Percentiles rank a stretch among this genome's conserved stretches.
phyloP scores from a whole-genome alignment of 306 rosid species.

The Psophocarpus tetragonolobus region DNA sequence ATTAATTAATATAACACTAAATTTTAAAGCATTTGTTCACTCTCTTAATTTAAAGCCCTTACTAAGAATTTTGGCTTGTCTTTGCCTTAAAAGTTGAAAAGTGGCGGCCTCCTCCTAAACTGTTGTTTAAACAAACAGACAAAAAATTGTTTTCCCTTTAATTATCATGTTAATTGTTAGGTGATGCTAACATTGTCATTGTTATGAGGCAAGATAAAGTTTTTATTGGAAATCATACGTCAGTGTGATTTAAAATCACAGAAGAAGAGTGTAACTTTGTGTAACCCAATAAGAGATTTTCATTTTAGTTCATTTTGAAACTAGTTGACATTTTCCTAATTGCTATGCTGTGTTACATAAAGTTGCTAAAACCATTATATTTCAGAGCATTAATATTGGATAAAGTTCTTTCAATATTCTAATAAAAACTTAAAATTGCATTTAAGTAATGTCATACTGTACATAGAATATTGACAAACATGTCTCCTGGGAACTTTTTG shows the following conservation, averaged over 20 bases:
- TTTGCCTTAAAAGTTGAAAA: conserved; percentile 14
- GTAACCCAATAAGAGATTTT: too few species aligned
- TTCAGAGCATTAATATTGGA: not conserved
- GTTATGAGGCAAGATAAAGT: too few species aligned
- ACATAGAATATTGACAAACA: not conserved
- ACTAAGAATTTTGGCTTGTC: not conserved
- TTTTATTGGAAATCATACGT: too few species aligned
- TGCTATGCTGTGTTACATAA: too few species aligned
- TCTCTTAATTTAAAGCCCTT: not conserved
- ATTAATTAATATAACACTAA: not conserved
- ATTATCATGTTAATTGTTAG: not conserved
- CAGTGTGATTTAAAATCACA: too few species aligned
- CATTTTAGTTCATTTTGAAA: too few species aligned
- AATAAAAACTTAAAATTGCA: not conserved
- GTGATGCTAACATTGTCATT: too few species aligned
- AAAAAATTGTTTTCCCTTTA: not conserved
- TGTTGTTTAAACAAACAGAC: not conserved
- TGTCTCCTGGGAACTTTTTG: not conserved
- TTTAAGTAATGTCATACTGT: not conserved
- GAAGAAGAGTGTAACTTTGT: too few species aligned
- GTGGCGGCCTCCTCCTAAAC: not conserved
- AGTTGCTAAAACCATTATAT: not conserved
- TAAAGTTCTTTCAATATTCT: not conserved
- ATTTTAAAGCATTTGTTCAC: not conserved
- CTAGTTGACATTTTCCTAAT: too few species aligned